phyloP scores from a whole-genome alignment of 768 basidiomycete genomes.

The Leccinum subgranulosum region DNA sequence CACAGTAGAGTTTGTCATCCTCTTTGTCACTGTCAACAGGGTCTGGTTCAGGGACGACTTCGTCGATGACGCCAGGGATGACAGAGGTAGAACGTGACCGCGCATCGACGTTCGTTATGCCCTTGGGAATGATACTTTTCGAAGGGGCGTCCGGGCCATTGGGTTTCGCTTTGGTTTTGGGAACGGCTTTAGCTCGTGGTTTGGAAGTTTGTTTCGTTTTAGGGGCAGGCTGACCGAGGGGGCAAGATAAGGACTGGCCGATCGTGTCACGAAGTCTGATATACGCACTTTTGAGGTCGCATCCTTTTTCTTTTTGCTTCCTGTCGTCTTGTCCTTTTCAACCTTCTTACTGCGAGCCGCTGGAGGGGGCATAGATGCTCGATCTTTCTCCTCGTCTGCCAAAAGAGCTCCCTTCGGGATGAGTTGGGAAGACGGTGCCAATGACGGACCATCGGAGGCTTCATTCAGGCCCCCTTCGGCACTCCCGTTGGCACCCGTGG shows the following conservation, averaged over 20 bases:
- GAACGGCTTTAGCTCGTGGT: constrained; percentile 28
- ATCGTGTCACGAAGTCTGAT: neutral
- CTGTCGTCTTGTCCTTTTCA: constrained; percentile 24
- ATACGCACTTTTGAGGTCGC: constrained; percentile 20
- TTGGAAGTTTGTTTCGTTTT: constrained; percentile 32
- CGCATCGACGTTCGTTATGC: constrained; percentile 27
- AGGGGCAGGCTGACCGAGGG: constrained; percentile 13
- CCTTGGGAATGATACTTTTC: constrained; percentile 21
- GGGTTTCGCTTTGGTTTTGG: constrained; percentile 28
- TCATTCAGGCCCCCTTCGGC: constrained; percentile 1
- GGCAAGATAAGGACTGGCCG: neutral
- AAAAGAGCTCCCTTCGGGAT: constrained; percentile 8
- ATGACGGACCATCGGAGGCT: constrained; percentile 2
- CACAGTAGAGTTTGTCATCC: constrained; percentile 72
- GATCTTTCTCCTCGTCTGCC: constrained; percentile 33
- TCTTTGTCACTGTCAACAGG: constrained; percentile 42
- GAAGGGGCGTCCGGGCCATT: constrained; percentile 8
- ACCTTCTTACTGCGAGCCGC: constrained; percentile 23
- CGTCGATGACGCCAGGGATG: constrained; percentile 49
- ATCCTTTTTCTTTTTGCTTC: constrained; percentile 37
- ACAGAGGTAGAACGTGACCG: constrained; percentile 72
- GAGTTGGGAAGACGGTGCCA: constrained; percentile 4
- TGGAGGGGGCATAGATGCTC: constrained; percentile 61
- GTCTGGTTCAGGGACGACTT: constrained; percentile 47
- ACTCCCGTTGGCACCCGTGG: neutral